Conservation (phyloP, 1,284 basidiomycete genomes). For the Volvariella surrecta region DNA sequence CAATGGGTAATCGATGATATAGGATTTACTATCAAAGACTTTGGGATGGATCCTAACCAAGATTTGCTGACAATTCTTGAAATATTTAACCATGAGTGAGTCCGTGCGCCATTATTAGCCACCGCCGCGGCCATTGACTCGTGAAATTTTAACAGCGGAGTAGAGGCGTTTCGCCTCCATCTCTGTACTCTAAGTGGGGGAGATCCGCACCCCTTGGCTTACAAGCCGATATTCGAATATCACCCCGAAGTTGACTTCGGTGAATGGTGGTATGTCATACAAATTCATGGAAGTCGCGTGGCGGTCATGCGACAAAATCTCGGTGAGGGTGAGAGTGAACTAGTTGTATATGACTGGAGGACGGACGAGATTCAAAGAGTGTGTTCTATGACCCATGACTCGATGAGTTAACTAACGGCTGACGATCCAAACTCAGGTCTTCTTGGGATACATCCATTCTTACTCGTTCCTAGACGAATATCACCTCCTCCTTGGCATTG, state of each 20-base stretch:
- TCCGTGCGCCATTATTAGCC: slow-evolving; percentile 2
- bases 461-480: slow-evolving; percentile 9
- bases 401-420: neutral
- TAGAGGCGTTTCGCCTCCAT: neutral
- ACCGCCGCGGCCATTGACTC: neutral
- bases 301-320: slow-evolving; percentile 11
- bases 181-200: neutral
- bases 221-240: slow-evolving; percentile 1
- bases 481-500: slow-evolving; percentile 5
- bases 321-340: slow-evolving; percentile 1
- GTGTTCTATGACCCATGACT: neutral
- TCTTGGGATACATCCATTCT: slow-evolving; percentile 7
- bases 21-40: slow-evolving; percentile 36
- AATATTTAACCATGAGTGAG: slow-evolving; percentile 21
- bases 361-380: slow-evolving; percentile 11
- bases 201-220: slow-evolving; percentile 21
- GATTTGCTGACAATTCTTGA: slow-evolving; percentile 36
- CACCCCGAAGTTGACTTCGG: slow-evolving; percentile 1
- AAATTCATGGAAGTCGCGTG: slow-evolving; percentile 12
- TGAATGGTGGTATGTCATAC: slow-evolving; percentile 9
- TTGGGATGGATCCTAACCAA: slow-evolving; percentile 46
- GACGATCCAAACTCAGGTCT: slow-evolving; percentile 4
- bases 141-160: neutral
- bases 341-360: slow-evolving; percentile 16
- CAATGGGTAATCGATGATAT: slow-evolving; percentile 32